phyloP scores from a whole-genome alignment of 1,284 basidiomycete species.

The Sphagnurus paluster region DNA sequence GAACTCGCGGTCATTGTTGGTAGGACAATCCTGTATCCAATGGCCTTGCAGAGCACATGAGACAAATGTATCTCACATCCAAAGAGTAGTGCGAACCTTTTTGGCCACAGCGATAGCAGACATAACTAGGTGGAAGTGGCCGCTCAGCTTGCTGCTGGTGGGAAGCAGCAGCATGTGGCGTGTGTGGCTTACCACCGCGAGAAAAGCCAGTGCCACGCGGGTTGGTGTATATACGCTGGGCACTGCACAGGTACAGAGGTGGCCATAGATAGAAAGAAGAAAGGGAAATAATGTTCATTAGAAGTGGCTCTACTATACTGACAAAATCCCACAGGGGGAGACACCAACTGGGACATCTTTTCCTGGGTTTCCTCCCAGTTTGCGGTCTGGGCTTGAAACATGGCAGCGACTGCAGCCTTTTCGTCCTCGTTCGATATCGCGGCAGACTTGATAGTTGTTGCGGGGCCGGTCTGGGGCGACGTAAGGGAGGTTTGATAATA shows the following conservation, averaged over 20 bases:
- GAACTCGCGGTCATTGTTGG: conserved; percentile 93
- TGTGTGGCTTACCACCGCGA: conserved; percentile 62
- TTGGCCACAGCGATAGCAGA: conserved; percentile 98
- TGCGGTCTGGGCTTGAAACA: conserved; percentile 89
- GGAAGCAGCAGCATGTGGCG: conserved; percentile 39
- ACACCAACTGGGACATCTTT: conserved; percentile 95
- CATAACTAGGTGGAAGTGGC: conserved; percentile 89
- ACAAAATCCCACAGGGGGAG: conserved; percentile 51
- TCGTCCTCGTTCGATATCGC: conserved; percentile 69
- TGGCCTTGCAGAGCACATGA: conserved; percentile 65
- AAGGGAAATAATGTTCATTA: conserved; percentile 60
- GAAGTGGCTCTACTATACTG: conserved; percentile 61
- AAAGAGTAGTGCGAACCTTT: conserved; percentile 68
- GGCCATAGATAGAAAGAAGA: conserved; percentile 26
- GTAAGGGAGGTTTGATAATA: conserved; percentile 20
- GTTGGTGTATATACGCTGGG: conserved; percentile 68
- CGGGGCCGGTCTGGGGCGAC: conserved; percentile 27
- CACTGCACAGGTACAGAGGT: conserved; percentile 51
- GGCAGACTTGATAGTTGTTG: conserved; percentile 38
- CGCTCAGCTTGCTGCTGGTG: conserved; percentile 53
- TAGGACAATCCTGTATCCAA: conserved; percentile 99
- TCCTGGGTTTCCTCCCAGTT: conserved; percentile 97
- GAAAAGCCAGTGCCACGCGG: conserved; percentile 58
- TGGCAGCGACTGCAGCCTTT: conserved; percentile 88
- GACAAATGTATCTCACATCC: conserved; percentile 2